Evolutionary conservation across 352 stramenopile species (phyloP).

Genomic region (Phytophthora hybrid): DNA sequence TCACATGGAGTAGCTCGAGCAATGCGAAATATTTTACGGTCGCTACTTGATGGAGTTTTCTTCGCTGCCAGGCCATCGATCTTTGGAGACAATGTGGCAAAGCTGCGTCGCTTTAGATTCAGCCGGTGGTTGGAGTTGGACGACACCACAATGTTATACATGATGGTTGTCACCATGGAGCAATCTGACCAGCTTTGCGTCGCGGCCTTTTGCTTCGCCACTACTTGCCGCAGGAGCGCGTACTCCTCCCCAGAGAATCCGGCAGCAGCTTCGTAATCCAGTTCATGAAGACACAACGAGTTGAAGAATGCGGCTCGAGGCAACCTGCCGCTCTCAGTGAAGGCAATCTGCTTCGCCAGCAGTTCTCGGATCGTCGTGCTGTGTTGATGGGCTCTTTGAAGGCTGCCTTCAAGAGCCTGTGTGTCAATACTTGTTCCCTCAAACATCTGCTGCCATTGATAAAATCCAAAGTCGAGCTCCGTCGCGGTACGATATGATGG

Average conservation of each 20-base stretch:
- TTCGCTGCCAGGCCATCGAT: not conserved
- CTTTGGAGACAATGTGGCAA: not conserved
- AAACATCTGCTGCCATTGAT: conserved; percentile 5
- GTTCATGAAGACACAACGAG: conserved; percentile 3
- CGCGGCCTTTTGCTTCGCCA: not conserved
- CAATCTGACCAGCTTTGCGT: not conserved
- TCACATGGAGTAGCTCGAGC: not conserved
- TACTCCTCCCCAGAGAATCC: not conserved
- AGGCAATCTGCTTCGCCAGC: not conserved
- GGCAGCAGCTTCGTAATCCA: conserved; percentile 1
- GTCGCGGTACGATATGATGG: not conserved
- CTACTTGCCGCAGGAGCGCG: not conserved
- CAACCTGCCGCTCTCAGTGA: conserved; percentile 1
- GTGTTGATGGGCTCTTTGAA: not conserved
- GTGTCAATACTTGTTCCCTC: not conserved
- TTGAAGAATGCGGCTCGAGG: conserved; percentile 1
- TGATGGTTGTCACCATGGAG: conserved; percentile 6
- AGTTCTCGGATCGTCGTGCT: not conserved
- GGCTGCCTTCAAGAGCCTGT: not conserved
- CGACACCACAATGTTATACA: conserved; percentile 6
- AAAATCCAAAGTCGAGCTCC: conserved; percentile 1
- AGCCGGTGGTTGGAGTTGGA: conserved; percentile 5
- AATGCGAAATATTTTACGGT: no score
- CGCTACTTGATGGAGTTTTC: not conserved
- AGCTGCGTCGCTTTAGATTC: not conserved